phyloP scores from a whole-genome alignment of 441 rosid genomes.

The Kokia cookei region DNA sequence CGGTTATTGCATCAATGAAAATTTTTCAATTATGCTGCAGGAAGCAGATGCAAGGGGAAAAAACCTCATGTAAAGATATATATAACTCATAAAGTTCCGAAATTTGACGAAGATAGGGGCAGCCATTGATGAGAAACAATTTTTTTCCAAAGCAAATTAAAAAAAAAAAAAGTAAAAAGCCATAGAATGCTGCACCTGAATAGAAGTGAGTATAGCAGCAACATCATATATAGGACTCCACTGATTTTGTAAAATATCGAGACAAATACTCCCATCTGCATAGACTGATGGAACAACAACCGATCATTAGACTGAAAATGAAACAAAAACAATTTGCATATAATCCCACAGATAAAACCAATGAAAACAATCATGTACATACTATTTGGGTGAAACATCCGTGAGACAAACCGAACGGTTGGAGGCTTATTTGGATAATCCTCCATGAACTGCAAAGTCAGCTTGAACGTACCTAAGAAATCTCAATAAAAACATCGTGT shows the following conservation, averaged over 20 bases:
- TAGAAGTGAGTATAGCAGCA: slow-evolving; percentile 59
- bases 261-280: slow-evolving; percentile 68
- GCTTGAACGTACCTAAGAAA: slow-evolving; percentile 43
- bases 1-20: background rate
- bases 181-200: slow-evolving; percentile 33
- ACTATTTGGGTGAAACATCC: slow-evolving; percentile 56
- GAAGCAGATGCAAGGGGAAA: background rate
- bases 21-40: background rate
- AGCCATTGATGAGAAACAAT: background rate
- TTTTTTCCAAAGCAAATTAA: background rate
- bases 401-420: slow-evolving; percentile 41
- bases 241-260: slow-evolving; percentile 64
- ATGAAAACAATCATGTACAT: slow-evolving; percentile 1
- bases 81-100: background rate
- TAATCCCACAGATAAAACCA: background rate
- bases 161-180: background rate
- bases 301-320: background rate
- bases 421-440: slow-evolving; percentile 59
- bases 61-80: too few relatives aligned
- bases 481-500: background rate
- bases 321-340: background rate
- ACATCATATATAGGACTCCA: slow-evolving; percentile 72
- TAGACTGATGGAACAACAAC: slow-evolving; percentile 33
- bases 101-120: background rate
- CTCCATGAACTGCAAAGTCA: slow-evolving; percentile 43